A percentile compares a stretch with the other conserved stretches of the same genome.
phyloP scores from a whole-genome alignment of 2,329 filamentous ascomycete species.

The Bipolaris bicolor region DNA sequence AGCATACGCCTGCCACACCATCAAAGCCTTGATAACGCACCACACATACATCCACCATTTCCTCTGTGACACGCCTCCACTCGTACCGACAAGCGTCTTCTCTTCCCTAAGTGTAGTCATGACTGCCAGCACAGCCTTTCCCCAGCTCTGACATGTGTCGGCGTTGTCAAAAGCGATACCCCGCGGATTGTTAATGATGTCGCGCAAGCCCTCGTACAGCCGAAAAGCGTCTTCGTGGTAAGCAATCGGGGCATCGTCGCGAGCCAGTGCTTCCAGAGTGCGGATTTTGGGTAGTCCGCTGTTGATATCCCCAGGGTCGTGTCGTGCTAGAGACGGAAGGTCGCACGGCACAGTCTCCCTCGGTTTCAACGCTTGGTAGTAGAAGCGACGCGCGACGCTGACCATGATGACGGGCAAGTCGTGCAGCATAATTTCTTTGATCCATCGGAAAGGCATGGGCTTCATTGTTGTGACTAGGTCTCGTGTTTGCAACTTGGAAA shows the following conservation, averaged over 20 bases:
- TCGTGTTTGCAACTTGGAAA: background rate
- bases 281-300: background rate
- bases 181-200: background rate
- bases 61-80: background rate
- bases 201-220: background rate
- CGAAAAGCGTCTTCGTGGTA: background rate
- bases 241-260: background rate
- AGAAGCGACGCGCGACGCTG: background rate
- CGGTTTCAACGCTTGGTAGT: background rate
- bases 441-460: constrained; percentile 2
- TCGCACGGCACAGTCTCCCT: background rate
- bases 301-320: background rate
- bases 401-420: background rate
- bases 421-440: background rate
- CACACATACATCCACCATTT: constrained; percentile 1
- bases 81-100: background rate
- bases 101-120: background rate
- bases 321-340: background rate
- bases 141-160: background rate
- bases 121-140: background rate
- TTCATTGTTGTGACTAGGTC: background rate
- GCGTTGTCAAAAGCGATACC: background rate
- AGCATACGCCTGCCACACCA: constrained; percentile 8
- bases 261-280: background rate
- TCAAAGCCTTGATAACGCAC: constrained; percentile 4